Base-by-base conservation (phyloP, 768 basidiomycete species). In the Tephrocybe rancida region DNA sequence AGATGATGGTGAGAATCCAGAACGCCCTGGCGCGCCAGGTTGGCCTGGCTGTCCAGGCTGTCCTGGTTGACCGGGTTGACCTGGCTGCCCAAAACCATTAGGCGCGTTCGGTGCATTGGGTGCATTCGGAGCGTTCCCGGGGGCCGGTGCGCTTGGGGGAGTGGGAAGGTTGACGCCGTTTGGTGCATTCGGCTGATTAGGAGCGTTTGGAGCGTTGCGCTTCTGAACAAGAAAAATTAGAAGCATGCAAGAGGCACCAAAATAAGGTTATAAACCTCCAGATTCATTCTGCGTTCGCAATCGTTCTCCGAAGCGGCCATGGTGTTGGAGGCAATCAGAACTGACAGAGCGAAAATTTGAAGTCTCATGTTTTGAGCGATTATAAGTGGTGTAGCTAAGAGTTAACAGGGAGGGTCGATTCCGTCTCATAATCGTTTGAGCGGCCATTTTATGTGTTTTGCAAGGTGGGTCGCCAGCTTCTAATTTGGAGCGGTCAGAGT, bases 41-140 rank as follows among this genome's bases (percentile, higher is more conserved):
- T 14, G 1, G 7, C 32, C 32, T 16, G 32, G 22, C n/a, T 21
- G 16, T 27, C 44, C 44, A 6, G 43, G 14, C 10, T 44, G 43
- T 1, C 50, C 50, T n/a, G 43, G 35, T 3, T 35, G 24, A 3
- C 43, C 52, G 0, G 41, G 30, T 29, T 42, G 32, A 0, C 51
- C 50, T 1, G 22, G 42, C 5, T 11, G 7, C 3, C 50, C 43
- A 22, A 19, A 19, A 19, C 3, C 18, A 18, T 13, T 35, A 27
- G 10, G 32, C 16, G 39, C 49, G 16, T 50, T 50, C 16, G 48
- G 48, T 3, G 32, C 30, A 35, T 51, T 51, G 3, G 50, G 43
- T 3, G 32, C 22, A 13, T 44, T 38, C n/a, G 43, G 50, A 9
- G 32, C 46, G 35, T 48, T 48, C 5, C 35, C 35, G 5, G 7